These are phyloP conservation scores for Globisporangium apiculatum DNA, from an alignment of 352 stramenopile genomes.

Conservation along the genomic window DNA sequence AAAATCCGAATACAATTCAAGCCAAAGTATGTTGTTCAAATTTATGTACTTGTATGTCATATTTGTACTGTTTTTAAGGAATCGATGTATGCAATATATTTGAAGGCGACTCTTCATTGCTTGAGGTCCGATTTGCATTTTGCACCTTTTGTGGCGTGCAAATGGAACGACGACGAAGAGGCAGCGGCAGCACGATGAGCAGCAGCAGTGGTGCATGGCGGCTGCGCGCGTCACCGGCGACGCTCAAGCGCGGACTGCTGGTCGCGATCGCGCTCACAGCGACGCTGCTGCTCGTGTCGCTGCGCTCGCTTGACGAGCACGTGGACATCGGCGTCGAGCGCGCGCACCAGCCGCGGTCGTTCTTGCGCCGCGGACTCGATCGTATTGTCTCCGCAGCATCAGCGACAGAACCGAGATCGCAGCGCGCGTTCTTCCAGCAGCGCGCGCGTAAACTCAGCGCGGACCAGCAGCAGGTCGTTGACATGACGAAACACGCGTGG, in stretches of 20 bases:
- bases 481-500: conserved; percentile 55
- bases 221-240: background rate
- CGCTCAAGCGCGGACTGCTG: background rate
- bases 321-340: background rate
- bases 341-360: background rate
- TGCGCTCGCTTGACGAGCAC: background rate
- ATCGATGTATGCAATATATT: too few relatives aligned
- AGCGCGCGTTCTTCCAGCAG: conserved; percentile 21
- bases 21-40: too few relatives aligned
- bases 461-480: conserved; percentile 38
- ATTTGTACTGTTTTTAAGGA: too few relatives aligned
- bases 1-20: too few relatives aligned
- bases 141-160: too few relatives aligned
- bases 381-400: background rate
- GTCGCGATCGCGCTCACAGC: background rate
- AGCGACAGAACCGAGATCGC: background rate
- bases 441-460: conserved; percentile 16
- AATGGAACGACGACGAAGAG: too few relatives aligned
- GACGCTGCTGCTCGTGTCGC: background rate
- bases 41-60: too few relatives aligned
- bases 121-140: too few relatives aligned
- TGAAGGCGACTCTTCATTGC: too few relatives aligned
- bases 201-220: background rate
- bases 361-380: background rate
- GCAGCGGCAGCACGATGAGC: background rate